Evolutionary conservation across 2,329 filamentous ascomycete species (phyloP), one percentile per base, ranked within the genome.

Genomic region (Hymenoscyphus albidus): DNA sequence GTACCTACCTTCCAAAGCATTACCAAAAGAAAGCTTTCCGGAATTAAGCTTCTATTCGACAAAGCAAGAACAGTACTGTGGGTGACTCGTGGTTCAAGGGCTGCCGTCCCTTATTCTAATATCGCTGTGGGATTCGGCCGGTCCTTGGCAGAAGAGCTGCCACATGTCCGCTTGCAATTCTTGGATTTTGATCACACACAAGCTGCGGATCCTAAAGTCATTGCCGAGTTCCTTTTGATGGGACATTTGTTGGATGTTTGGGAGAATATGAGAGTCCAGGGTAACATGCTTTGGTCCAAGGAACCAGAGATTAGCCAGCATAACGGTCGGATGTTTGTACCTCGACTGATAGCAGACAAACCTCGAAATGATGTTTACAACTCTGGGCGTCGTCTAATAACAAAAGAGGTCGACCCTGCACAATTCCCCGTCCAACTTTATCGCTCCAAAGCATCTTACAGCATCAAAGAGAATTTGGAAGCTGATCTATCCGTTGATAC

Each of bases 1-100:
- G 66, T 68, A n/a, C 72, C 74, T 1, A 62, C 64, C 1, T 69
- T 73, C 31, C 62, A 69, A 10, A 58, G 64, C 14, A 66, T 74
- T 54, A 69, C 70, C 1, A 32, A 55, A 39, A 40, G 63, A 6
- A 39, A 38, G 14, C 42, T 56, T 31, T 18, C 63, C 10, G 62
- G 51, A 14, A 44, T 69, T 2, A 67, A 67, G 58, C 13, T 51
- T 1, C 31, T 69, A 18, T 60, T 64, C 14, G n/a, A 58, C 7
- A 14, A 38, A 14, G 31, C 62, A 18, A 56, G 59, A 35, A 65
- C 35, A 7, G 35, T 69, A 9, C 39, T 70, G 14, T 70, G 69
- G 69, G 39, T 68, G 16, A 69, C 64, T 16, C 55, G 54, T 9
- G 69, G 61, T 14, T 59, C 22, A 13, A 18, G 58, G 7, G 27